A percentile compares a stretch with the other conserved stretches of the same genome.
Conservation (phyloP, 495 filamentous ascomycete species). For the Penicillium diatomitis region DNA sequence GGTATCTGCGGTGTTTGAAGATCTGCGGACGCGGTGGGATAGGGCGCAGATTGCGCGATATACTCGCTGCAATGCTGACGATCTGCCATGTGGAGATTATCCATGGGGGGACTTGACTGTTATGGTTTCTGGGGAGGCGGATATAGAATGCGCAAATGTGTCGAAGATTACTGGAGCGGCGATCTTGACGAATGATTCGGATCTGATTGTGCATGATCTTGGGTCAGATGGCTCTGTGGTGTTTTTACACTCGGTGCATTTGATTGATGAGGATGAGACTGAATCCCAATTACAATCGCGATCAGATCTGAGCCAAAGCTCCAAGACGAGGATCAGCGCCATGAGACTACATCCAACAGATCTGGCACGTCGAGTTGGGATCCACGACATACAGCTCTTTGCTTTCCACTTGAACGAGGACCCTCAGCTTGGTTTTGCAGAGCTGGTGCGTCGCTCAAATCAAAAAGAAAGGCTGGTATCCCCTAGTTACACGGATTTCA, state of each 20-base stretch:
- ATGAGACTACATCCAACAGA: conserved; percentile 23
- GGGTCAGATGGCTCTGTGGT: conserved; percentile 47
- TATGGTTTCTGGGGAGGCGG: conserved; percentile 64
- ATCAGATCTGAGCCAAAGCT: too few relatives aligned
- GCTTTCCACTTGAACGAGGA: conserved; percentile 25
- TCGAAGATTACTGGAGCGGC: conserved; percentile 40
- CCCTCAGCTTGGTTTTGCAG: conserved; percentile 16
- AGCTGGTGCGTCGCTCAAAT: conserved; percentile 26
- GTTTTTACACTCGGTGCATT: conserved; percentile 45
- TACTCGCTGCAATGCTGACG: background rate
- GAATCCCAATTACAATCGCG: background rate
- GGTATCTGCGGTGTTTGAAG: conserved; percentile 58
- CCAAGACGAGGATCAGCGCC: conserved; percentile 21
- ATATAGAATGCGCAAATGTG: conserved; percentile 53
- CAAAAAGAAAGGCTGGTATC: background rate
- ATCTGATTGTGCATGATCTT: conserved; percentile 61
- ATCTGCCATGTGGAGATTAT: conserved; percentile 9
- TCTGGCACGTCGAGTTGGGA: conserved; percentile 31
- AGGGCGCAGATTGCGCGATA: conserved; percentile 13
- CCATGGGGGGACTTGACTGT: conserved; percentile 41
- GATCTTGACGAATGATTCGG: conserved; percentile 63
- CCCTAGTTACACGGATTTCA: conserved; percentile 31
- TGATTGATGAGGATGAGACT: conserved; percentile 10
- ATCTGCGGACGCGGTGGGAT: conserved; percentile 36
- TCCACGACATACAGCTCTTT: conserved; percentile 22